phyloP scores from a whole-genome alignment of 495 filamentous ascomycete species.

The Glonium stellatum region DNA sequence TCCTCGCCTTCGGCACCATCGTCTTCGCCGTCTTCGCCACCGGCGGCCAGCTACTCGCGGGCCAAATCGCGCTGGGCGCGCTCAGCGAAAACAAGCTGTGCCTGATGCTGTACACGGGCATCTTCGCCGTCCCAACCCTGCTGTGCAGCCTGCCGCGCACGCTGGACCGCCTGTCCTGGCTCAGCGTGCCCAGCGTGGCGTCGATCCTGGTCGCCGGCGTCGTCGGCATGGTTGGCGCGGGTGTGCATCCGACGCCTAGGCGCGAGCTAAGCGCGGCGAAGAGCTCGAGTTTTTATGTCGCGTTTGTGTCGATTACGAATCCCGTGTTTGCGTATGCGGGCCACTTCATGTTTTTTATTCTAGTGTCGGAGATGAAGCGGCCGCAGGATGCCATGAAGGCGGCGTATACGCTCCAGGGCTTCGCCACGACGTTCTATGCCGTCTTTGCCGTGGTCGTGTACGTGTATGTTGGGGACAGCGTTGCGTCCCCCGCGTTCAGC shows the following conservation, averaged over 20 bases:
- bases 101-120: conserved; percentile 41
- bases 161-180: conserved; percentile 29
- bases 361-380: conserved; percentile 53
- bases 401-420: conserved; percentile 39
- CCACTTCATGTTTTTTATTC: conserved; percentile 48
- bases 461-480: conserved; percentile 45
- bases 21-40: conserved; percentile 42
- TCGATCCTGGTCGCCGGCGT: conserved; percentile 38
- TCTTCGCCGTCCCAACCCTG: conserved; percentile 40
- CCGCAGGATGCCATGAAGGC: conserved; percentile 53
- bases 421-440: conserved; percentile 48
- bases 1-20: conserved; percentile 32
- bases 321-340: conserved; percentile 42
- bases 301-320: conserved; percentile 40
- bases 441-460: conserved; percentile 49
- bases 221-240: conserved; percentile 41
- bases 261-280: conserved; percentile 21
- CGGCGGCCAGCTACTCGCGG: conserved; percentile 39
- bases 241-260: conserved; percentile 30
- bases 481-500: conserved; percentile 47
- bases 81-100: conserved; percentile 39
- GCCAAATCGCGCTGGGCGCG: conserved; percentile 36
- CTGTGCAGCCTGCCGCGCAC: conserved; percentile 32
- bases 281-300: conserved; percentile 33
- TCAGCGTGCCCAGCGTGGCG: conserved; percentile 29